Percentiles rank a stretch among this genome's conserved stretches.
phyloP scores from a whole-genome alignment of 805 yeast genomes.

The Wickerhamiella qilinensis region DNA sequence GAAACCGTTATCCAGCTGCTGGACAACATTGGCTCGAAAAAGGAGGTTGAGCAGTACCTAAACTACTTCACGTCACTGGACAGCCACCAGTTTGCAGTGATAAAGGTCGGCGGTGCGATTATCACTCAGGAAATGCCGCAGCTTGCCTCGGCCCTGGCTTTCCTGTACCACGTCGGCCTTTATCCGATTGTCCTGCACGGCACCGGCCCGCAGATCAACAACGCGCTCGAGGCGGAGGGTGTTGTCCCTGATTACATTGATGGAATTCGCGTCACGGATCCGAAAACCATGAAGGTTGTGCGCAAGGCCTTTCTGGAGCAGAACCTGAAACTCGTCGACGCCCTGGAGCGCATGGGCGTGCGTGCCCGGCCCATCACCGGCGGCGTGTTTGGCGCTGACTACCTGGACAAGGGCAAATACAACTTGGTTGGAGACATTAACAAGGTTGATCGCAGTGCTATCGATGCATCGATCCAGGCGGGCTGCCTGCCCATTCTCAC shows the following conservation, averaged over 20 bases:
- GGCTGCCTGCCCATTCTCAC: slow-evolving; percentile 96
- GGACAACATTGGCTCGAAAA: slow-evolving; percentile 90
- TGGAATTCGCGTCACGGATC: slow-evolving; percentile 92
- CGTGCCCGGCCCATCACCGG: slow-evolving; percentile 97
- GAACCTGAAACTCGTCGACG: slow-evolving; percentile 86
- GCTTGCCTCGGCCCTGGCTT: slow-evolving; percentile 88
- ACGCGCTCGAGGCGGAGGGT: slow-evolving; percentile 79
- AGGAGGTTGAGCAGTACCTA: slow-evolving; percentile 95
- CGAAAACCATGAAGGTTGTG: slow-evolving; percentile 89
- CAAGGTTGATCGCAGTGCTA: slow-evolving; percentile 72
- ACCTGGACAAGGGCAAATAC: slow-evolving; percentile 78
- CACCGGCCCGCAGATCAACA: slow-evolving; percentile 97
- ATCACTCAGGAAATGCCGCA: slow-evolving; percentile 89
- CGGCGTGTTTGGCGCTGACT: slow-evolving; percentile 90
- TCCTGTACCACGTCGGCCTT: slow-evolving; percentile 90
- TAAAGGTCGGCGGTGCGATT: slow-evolving; percentile 98
- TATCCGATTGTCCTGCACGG: slow-evolving; percentile 96
- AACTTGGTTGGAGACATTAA: slow-evolving; percentile 83
- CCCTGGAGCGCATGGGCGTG: slow-evolving; percentile 90
- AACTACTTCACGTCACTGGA: slow-evolving; percentile 87
- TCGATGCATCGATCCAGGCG: slow-evolving; percentile 87
- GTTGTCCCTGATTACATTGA: slow-evolving; percentile 92
- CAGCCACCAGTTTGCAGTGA: slow-evolving; percentile 91
- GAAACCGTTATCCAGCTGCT: slow-evolving; percentile 90
- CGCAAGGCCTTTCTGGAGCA: slow-evolving; percentile 92